A percentile compares a stretch with the other conserved stretches of the same genome.
Evolutionary conservation across 2,329 filamentous ascomycete genomes (phyloP).

Genomic region (Alternaria triticina): DNA sequence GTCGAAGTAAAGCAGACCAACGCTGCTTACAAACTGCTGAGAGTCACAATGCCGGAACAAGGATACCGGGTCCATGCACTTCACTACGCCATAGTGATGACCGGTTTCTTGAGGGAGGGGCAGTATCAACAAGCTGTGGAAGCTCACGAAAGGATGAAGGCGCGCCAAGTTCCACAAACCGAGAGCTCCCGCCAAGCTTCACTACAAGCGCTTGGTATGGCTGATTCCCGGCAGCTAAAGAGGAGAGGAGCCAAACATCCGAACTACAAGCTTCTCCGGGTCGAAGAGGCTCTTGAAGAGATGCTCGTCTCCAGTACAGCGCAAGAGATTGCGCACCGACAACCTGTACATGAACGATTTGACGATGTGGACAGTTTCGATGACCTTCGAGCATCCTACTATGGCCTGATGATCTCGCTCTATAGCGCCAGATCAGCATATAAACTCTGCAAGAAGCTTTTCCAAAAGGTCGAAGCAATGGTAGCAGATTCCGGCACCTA

Average conservation of each 20-base stretch:
- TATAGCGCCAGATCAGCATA: conserved; percentile 58
- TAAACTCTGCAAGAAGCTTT: conserved; percentile 45
- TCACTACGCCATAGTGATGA: conserved; percentile 62
- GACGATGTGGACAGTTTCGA: conserved; percentile 43
- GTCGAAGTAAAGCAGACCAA: conserved; percentile 60
- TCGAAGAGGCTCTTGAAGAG: conserved; percentile 36
- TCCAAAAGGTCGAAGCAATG: conserved; percentile 26
- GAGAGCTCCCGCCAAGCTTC: conserved; percentile 54
- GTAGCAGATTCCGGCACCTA: conserved; percentile 21
- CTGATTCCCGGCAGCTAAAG: conserved; percentile 27
- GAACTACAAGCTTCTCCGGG: conserved; percentile 25
- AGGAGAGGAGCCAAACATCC: conserved; percentile 17
- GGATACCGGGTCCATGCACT: conserved; percentile 54
- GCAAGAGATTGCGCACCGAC: conserved; percentile 32
- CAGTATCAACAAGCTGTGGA: conserved; percentile 56
- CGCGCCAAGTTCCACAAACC: conserved; percentile 47
- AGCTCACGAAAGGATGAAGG: conserved; percentile 56
- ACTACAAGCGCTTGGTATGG: conserved; percentile 31
- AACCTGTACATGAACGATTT: conserved; percentile 32
- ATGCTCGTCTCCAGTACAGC: conserved; percentile 37
- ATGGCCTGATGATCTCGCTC: conserved; percentile 63
- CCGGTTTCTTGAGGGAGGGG: conserved; percentile 53
- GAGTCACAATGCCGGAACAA: conserved; percentile 57
- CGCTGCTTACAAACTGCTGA: conserved; percentile 62
- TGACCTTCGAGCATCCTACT: conserved; percentile 58